phyloP scores from a whole-genome alignment of 176 grass and related monocot species.

The Aegilops speltoides region DNA sequence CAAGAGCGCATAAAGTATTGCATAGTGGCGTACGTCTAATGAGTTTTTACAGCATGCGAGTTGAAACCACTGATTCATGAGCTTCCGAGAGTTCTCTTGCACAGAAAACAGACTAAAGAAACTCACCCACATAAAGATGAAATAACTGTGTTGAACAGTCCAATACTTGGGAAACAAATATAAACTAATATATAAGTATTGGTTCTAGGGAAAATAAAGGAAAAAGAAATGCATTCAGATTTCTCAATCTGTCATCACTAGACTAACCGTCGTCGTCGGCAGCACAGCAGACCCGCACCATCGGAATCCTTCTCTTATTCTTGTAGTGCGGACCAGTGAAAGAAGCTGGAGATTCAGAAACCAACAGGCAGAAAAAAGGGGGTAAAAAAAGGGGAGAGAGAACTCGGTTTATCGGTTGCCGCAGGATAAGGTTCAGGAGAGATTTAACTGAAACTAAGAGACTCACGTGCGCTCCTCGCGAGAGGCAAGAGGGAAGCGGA shows the following conservation, averaged over 20 bases:
- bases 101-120: neutral
- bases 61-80: neutral
- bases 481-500: neutral
- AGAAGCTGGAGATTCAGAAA: slow-evolving; percentile 1
- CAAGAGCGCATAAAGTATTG: neutral
- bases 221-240: neutral
- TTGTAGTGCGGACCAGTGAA: slow-evolving; percentile 2
- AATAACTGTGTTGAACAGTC: neutral
- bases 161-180: neutral
- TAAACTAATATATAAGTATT: neutral
- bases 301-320: slow-evolving; percentile 7
- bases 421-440: neutral
- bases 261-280: slow-evolving; percentile 39
- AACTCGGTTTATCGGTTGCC: neutral
- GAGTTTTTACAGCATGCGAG: neutral
- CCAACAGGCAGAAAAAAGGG: neutral
- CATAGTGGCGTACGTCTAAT: neutral
- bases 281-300: slow-evolving; percentile 10
- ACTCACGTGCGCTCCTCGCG: slow-evolving; percentile 4
- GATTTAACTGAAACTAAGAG: neutral
- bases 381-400: neutral
- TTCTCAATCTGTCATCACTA: neutral
- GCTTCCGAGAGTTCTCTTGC: neutral
- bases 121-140: neutral
- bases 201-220: slow-evolving; percentile 1